Evolutionary conservation across 2,329 filamentous ascomycete species (phyloP).

Genomic region (Septoria petroselini): DNA sequence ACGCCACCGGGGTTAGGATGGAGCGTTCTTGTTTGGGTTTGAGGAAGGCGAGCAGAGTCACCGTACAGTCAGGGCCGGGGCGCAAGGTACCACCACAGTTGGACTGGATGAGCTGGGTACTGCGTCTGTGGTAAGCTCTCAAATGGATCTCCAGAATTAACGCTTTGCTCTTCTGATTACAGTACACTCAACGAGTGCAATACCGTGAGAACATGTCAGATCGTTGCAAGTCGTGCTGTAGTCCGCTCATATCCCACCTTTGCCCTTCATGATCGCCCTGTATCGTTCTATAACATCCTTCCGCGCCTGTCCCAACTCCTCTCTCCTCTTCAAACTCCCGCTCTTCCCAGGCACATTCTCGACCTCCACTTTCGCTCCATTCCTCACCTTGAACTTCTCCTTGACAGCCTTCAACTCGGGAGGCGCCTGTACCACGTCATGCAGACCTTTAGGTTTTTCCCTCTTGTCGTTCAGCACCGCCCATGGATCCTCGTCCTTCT

Average conservation of each 20-base stretch:
- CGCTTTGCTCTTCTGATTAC: too few species aligned
- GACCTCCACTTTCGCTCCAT: constrained; percentile 64
- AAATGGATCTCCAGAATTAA: too few species aligned
- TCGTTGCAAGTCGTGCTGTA: too few species aligned
- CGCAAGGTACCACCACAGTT: too few species aligned
- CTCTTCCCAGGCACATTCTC: constrained; percentile 65
- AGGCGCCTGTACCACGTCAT: constrained; percentile 69
- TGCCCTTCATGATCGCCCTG: constrained; percentile 63
- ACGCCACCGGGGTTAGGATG: too few species aligned
- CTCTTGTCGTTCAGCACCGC: constrained; percentile 66
- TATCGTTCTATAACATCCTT: constrained; percentile 71
- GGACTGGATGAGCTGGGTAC: too few species aligned
- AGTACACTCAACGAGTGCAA: too few species aligned
- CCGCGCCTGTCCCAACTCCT: constrained; percentile 68
- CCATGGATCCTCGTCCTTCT: constrained; percentile 71
- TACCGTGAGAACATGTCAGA: too few species aligned
- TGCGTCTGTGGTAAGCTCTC: too few species aligned
- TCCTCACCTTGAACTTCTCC: constrained; percentile 63
- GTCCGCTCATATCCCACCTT: constrained; percentile 13
- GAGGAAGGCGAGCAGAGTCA: too few species aligned
- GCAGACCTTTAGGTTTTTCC: constrained; percentile 51
- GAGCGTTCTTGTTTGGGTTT: too few species aligned
- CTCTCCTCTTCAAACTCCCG: constrained; percentile 68
- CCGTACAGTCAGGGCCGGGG: too few species aligned
- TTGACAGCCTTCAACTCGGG: constrained; percentile 65